Percentiles rank a stretch among this genome's conserved stretches.
These are phyloP conservation scores for Calonectria hongkongensis DNA, from an alignment of 2,329 filamentous ascomycete genomes.

Conservation along the genomic window DNA sequence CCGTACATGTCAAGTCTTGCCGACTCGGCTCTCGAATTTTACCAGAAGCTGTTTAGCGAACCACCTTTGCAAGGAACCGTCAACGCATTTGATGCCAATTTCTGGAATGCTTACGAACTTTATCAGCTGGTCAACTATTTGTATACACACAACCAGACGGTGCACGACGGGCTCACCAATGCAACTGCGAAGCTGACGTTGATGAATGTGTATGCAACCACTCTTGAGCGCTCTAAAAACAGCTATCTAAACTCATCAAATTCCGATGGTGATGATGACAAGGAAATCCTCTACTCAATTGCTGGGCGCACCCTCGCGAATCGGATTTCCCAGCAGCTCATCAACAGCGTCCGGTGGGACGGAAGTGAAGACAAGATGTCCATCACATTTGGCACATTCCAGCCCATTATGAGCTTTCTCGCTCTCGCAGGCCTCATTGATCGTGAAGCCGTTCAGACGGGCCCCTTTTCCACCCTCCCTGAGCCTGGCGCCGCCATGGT, in stretches of 20 bases:
- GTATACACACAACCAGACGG: constrained; percentile 70
- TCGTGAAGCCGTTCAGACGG: constrained; percentile 69
- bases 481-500: constrained; percentile 84
- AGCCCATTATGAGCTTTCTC: constrained; percentile 75
- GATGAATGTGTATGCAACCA: constrained; percentile 78
- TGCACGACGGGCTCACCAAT: constrained; percentile 61
- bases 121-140: constrained; percentile 75
- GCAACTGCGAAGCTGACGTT: constrained; percentile 59
- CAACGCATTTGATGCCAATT: constrained; percentile 60
- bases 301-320: constrained; percentile 72
- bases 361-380: constrained; percentile 68
- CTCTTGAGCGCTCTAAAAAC: constrained; percentile 76
- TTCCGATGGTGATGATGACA: constrained; percentile 61
- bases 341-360: constrained; percentile 62
- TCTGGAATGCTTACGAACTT: constrained; percentile 70
- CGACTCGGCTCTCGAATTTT: constrained; percentile 61
- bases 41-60: constrained; percentile 64
- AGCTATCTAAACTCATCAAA: constrained; percentile 72
- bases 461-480: constrained; percentile 65
- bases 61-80: constrained; percentile 63
- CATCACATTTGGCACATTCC: constrained; percentile 72
- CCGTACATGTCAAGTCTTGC: constrained; percentile 51
- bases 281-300: constrained; percentile 65
- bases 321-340: constrained; percentile 65
- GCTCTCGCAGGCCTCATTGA: constrained; percentile 68